These are phyloP conservation scores for Alternaria triticimaculans DNA, from an alignment of 2,329 filamentous ascomycete genomes.

Conservation along the genomic window DNA sequence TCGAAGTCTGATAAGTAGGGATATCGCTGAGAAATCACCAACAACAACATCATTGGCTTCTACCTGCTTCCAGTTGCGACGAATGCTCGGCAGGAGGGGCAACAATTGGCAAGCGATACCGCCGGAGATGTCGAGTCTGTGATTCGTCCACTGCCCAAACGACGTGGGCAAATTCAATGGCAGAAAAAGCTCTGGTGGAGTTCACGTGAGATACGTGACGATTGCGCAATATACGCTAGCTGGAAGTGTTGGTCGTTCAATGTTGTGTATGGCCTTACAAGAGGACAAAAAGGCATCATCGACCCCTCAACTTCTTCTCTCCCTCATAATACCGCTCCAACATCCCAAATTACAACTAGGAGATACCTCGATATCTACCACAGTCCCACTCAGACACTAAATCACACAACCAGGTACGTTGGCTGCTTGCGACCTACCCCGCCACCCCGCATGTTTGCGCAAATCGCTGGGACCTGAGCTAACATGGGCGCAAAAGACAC, in stretches of 20 bases:
- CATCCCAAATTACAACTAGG: neutral
- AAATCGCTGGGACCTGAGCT: slow-evolving; percentile 26
- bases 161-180: slow-evolving; percentile 24
- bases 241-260: slow-evolving; percentile 21
- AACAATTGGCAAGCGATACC: slow-evolving; percentile 28
- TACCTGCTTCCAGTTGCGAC: slow-evolving; percentile 13
- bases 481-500: slow-evolving; percentile 23
- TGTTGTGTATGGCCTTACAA: slow-evolving; percentile 20
- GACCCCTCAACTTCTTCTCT: slow-evolving; percentile 16
- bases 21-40: neutral
- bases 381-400: neutral
- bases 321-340: neutral
- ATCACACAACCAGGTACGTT: slow-evolving; percentile 15
- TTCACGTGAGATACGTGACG: slow-evolving; percentile 29
- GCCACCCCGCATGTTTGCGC: slow-evolving; percentile 40
- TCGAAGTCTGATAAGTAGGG: neutral
- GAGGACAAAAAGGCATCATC: slow-evolving; percentile 27
- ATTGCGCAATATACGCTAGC: slow-evolving; percentile 47
- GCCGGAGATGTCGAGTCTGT: slow-evolving; percentile 16
- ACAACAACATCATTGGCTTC: neutral
- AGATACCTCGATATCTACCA: neutral
- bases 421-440: slow-evolving; percentile 24
- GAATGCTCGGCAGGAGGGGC: slow-evolving; percentile 17
- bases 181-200: slow-evolving; percentile 35
- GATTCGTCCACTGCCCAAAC: slow-evolving; percentile 26